Conservation (phyloP, 257 asterid genomes). For the Orobanche coerulescens region DNA sequence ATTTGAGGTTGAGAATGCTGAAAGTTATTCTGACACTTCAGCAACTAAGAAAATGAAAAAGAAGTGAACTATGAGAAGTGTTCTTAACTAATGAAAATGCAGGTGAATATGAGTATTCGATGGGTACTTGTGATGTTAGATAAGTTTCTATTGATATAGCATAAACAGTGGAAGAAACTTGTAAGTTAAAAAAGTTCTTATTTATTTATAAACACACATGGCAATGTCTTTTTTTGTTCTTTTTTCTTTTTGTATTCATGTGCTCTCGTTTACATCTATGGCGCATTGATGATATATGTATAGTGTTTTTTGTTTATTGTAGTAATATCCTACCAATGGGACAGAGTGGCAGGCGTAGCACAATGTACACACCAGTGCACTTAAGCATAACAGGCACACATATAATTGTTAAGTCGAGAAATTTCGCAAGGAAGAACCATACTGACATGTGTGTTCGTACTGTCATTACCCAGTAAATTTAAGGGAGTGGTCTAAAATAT, state of each 20-base stretch:
- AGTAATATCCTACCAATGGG: slow-evolving; percentile 5
- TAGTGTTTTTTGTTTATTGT: not conserved
- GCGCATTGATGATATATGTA: not conserved
- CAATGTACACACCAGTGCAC: not conserved
- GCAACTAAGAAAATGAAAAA: not conserved
- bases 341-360: not conserved
- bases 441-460: not conserved
- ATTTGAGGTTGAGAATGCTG: slow-evolving; percentile 1
- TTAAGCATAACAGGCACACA: not conserved
- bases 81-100: not conserved
- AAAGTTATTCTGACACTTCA: not conserved
- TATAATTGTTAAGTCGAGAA: slow-evolving; percentile 11
- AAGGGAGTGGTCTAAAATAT: not conserved
- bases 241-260: not conserved
- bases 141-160: not conserved
- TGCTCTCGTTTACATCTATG: not conserved
- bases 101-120: not conserved
- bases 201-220: not conserved
- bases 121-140: slow-evolving; percentile 2
- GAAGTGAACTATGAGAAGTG: not conserved
- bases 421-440: not conserved
- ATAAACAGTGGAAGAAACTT: not conserved
- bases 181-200: not conserved
- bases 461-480: not conserved
- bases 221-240: no score